A percentile compares a stretch with the other conserved stretches of the same genome.
Conservation (phyloP, 1,284 basidiomycete genomes). For the Gymnopus androsaceus region DNA sequence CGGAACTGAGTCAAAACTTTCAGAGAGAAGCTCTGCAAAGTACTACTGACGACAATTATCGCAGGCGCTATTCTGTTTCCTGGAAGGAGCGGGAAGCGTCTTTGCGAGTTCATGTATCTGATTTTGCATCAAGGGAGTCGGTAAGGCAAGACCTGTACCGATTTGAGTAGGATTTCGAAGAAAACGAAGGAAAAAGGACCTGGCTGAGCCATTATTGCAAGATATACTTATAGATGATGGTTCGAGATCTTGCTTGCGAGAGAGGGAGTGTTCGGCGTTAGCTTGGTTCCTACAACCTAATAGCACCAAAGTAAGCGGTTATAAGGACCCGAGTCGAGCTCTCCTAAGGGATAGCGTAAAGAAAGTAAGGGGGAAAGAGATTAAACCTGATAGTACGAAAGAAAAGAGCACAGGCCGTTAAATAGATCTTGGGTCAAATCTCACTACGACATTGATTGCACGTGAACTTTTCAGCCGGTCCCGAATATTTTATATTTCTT, state of each 20-base stretch:
- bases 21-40: too few relatives aligned
- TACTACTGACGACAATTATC: slow-evolving; percentile 87
- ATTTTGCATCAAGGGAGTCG: slow-evolving; percentile 67
- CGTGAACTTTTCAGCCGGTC: too few relatives aligned
- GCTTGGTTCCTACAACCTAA: too few relatives aligned
- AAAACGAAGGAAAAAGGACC: background rate
- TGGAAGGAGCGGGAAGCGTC: slow-evolving; percentile 64
- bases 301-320: slow-evolving; percentile 18
- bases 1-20: too few relatives aligned
- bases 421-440: too few relatives aligned
- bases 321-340: too few relatives aligned
- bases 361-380: too few relatives aligned
- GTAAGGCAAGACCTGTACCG: slow-evolving; percentile 56
- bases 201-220: slow-evolving; percentile 10
- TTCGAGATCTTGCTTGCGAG: too few relatives aligned
- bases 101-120: slow-evolving; percentile 77
- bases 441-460: too few relatives aligned
- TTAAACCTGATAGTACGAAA: slow-evolving; percentile 1
- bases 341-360: too few relatives aligned
- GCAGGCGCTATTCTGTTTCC: slow-evolving; percentile 90
- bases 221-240: background rate
- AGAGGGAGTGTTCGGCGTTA: background rate
- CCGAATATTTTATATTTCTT: too few relatives aligned
- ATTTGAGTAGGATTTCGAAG: background rate
- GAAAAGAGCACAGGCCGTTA: too few relatives aligned